phyloP scores from a whole-genome alignment of 805 yeast species.

The Candida xyloterini region DNA sequence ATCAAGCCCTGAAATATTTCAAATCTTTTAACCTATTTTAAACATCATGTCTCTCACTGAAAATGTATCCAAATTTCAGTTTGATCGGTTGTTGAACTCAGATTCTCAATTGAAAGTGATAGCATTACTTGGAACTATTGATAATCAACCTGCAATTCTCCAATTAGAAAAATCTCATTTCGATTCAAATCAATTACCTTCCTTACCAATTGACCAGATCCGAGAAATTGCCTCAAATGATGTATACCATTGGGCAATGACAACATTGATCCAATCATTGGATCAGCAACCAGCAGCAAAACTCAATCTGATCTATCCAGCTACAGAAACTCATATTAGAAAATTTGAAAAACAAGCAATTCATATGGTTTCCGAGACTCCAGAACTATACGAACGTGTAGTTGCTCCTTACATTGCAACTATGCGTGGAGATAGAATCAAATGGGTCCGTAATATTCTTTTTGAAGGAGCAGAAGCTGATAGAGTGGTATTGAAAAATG shows the following conservation, averaged over 20 bases:
- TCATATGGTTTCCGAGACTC: constrained; percentile 75
- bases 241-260: constrained; percentile 79
- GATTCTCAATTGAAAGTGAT: constrained; percentile 67
- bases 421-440: constrained; percentile 71
- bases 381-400: constrained; percentile 57
- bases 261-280: constrained; percentile 46
- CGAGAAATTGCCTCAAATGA: constrained; percentile 64
- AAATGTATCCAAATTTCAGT: constrained; percentile 42
- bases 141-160: constrained; percentile 59
- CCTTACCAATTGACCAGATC: constrained; percentile 22
- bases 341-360: constrained; percentile 64
- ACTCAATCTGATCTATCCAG: constrained; percentile 80
- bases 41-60: constrained; percentile 18
- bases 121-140: constrained; percentile 68
- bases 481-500: constrained; percentile 66
- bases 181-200: constrained; percentile 30
- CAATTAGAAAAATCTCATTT: constrained; percentile 74
- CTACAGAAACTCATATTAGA: constrained; percentile 77
- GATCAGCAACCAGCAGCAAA: constrained; percentile 57
- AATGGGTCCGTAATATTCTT: constrained; percentile 89
- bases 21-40: background rate
- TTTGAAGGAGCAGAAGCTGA: constrained; percentile 83
- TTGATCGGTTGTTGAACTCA: constrained; percentile 44
- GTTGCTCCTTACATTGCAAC: constrained; percentile 76
- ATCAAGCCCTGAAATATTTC: background rate